Base-by-base conservation (phyloP, 2,329 filamentous ascomycete species). In the Clonostachys solani region DNA sequence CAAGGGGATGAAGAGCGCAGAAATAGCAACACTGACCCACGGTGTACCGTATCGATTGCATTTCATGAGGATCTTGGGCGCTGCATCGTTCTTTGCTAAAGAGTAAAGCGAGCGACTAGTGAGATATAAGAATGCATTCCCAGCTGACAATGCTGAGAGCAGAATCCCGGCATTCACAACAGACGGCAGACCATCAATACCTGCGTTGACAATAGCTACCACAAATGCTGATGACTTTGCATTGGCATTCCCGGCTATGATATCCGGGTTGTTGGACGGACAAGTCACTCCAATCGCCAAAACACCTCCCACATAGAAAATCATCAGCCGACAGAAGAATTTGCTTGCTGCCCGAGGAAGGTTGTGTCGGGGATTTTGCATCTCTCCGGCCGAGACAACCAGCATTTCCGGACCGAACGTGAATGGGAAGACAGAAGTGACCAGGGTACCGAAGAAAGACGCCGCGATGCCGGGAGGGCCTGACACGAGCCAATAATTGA, bases 181-280 rank as follows among this genome's bases (percentile, higher is more conserved):
- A 36, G 68, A 69, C 50, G 80, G 72, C 17, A 79, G 77, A 5
- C 75, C 75, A 0, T 60, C 55, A 2, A 82, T 67, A 17, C 71
- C 71, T 1, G 78, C 78, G 50, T 78, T 72, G 48, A 77, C 68
- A 19, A 75, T 75, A 8, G 78, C 77, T 19, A 83, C 69, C 17
- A 83, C 80, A 52, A 83, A 83, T 3, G 80, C 80, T 7, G 77
- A 81, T 8, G 60, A 86, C 68, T 87, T 89, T 49, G 91, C 77
- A 66, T 88, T 88, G 15, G 86, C 87, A 67, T 87, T 89, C 49
- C 86, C 88, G 6, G 88, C 87, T 0, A 86, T 89, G 55, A 90
- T 76, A 10, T 66, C 63, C 1, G 67, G 50, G 54, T 84, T 78
- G 60, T 81, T 69, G 50, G 75, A 87, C 2, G 86, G 84, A 5